These are phyloP conservation scores for Diplodia corticola DNA, from an alignment of 2,329 filamentous ascomycete genomes.

Conservation along the genomic window DNA sequence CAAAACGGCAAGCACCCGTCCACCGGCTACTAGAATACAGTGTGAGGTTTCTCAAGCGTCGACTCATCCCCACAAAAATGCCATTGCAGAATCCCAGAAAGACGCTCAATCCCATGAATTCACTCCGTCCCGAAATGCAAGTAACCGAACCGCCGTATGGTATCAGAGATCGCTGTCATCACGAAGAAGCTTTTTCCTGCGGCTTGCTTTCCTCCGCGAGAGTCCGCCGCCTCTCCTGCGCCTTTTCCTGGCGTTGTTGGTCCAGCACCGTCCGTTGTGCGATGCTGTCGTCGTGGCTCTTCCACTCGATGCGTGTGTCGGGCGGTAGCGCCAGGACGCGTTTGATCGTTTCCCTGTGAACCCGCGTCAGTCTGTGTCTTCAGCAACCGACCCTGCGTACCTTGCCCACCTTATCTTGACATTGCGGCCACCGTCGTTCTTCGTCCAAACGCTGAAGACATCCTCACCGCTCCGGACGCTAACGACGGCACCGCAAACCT, in stretches of 20 bases:
- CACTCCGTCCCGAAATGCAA: conserved; percentile 25
- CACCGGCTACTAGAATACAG: conserved; percentile 24
- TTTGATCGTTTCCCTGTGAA: conserved; percentile 85
- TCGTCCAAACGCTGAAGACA: conserved; percentile 96
- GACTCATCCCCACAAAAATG: conserved; percentile 22
- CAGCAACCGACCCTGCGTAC: not conserved
- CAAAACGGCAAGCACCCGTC: conserved; percentile 17
- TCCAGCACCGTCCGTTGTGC: conserved; percentile 88
- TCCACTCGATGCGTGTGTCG: conserved; percentile 91
- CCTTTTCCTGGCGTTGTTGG: conserved; percentile 86
- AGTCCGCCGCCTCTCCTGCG: conserved; percentile 47
- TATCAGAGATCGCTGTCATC: conserved; percentile 24
- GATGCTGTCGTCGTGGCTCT: conserved; percentile 94
- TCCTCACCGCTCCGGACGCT: conserved; percentile 95
- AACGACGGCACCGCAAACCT: conserved; percentile 91
- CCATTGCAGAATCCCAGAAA: conserved; percentile 22
- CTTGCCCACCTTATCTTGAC: conserved; percentile 84
- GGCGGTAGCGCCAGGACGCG: conserved; percentile 80
- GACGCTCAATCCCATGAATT: conserved; percentile 22
- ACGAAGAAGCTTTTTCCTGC: conserved; percentile 30
- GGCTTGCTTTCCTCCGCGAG: conserved; percentile 29
- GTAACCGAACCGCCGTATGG: conserved; percentile 23
- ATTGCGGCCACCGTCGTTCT: conserved; percentile 87
- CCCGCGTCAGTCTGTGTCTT: not conserved
- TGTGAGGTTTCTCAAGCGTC: conserved; percentile 8